Conservation (phyloP, 805 yeast species). For the Candida hispaniensis region DNA sequence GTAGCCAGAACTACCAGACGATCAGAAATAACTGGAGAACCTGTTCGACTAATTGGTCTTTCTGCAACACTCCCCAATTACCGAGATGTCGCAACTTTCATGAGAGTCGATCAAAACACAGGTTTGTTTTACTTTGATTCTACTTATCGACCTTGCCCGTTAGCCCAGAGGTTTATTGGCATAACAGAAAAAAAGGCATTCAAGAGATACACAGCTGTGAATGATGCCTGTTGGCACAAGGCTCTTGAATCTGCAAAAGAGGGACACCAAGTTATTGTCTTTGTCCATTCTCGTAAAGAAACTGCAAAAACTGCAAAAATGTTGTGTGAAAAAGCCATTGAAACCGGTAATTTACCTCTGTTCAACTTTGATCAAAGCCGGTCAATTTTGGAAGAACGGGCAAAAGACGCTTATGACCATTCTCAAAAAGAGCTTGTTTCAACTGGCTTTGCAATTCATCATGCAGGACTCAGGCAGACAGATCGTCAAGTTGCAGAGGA, state of each 20-base stretch:
- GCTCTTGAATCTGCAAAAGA: conserved; percentile 42
- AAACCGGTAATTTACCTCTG: conserved; percentile 40
- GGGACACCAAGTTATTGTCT: conserved; percentile 72
- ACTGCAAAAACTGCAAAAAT: conserved; percentile 74
- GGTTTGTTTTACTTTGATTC: conserved; percentile 78
- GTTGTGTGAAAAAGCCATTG: conserved; percentile 51
- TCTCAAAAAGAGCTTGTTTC: conserved; percentile 35
- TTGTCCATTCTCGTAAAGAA: conserved; percentile 91
- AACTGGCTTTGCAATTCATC: conserved; percentile 78
- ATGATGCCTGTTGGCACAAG: conserved; percentile 81
- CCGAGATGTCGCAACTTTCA: conserved; percentile 70
- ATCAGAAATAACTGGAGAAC: conserved; percentile 34
- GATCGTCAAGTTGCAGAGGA: conserved; percentile 78
- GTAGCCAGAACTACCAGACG: conserved; percentile 61
- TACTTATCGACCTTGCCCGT: conserved; percentile 82
- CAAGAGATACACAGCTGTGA: conserved; percentile 70
- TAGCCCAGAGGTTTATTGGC: conserved; percentile 80
- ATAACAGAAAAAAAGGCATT: conserved; percentile 74
- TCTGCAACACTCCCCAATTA: conserved; percentile 93
- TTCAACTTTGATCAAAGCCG: conserved; percentile 26
- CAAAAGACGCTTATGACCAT: conserved; percentile 33
- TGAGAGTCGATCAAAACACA: conserved; percentile 47
- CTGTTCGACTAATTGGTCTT: conserved; percentile 66
- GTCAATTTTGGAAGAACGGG: conserved; percentile 47
- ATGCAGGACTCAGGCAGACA: conserved; percentile 68